Conservation (phyloP, 2,329 filamentous ascomycete genomes). For the Venturia oleaginea region DNA sequence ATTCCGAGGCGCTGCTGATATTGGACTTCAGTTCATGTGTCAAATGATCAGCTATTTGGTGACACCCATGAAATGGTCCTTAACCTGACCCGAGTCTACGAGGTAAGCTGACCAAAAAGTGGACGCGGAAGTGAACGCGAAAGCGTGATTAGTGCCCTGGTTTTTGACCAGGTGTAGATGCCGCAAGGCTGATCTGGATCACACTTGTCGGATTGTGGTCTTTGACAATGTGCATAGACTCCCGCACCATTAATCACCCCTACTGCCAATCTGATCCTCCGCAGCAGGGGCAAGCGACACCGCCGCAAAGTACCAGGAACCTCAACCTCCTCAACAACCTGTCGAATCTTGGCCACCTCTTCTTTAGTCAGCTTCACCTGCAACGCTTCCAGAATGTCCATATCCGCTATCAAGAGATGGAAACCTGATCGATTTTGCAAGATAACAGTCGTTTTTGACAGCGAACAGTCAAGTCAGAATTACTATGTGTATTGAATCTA, state of each 20-base stretch:
- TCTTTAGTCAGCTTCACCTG: too few relatives aligned
- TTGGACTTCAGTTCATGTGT: too few relatives aligned
- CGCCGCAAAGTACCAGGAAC: not conserved
- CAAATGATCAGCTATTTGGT: too few relatives aligned
- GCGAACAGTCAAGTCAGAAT: too few relatives aligned
- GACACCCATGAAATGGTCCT: too few relatives aligned
- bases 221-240: not conserved
- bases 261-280: not conserved
- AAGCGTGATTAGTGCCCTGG: not conserved
- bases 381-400: not conserved
- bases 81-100: too few relatives aligned
- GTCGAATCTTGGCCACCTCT: not conserved
- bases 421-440: too few relatives aligned
- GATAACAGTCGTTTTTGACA: too few relatives aligned
- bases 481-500: too few relatives aligned
- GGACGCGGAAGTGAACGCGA: not conserved
- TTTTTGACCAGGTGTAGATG: not conserved
- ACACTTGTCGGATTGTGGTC: not conserved
- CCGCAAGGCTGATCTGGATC: not conserved
- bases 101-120: not conserved
- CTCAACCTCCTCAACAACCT: not conserved
- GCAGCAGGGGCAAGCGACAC: not conserved
- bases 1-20: not conserved
- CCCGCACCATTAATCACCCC: not conserved
- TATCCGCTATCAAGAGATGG: too few relatives aligned